Evolutionary conservation across 257 asterid species (phyloP).

Genomic region (Misopates orontium): DNA sequence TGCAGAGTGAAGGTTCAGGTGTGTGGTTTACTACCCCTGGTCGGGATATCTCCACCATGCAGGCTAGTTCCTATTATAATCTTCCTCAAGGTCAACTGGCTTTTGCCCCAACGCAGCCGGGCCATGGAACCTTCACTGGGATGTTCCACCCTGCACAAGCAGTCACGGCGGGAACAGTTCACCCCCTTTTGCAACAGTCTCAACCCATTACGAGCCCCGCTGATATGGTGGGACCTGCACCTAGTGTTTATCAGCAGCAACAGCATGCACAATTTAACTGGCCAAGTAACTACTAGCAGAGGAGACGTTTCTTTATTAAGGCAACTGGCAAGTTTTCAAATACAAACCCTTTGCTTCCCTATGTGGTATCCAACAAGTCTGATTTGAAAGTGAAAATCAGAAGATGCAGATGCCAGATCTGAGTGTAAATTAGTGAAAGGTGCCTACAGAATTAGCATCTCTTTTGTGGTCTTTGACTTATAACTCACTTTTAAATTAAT

Average conservation of each 20-base stretch:
- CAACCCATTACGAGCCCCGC: constrained; percentile 70
- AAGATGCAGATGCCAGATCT: constrained; percentile 34
- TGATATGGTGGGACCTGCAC: constrained; percentile 76
- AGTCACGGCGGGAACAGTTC: constrained; percentile 50
- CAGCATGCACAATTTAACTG: constrained; percentile 85
- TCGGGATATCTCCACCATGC: constrained; percentile 73
- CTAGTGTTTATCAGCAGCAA: constrained; percentile 75
- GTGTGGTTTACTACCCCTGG: constrained; percentile 68
- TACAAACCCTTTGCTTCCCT: constrained; percentile 29
- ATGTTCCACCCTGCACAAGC: constrained; percentile 74
- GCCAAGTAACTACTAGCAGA: constrained; percentile 74
- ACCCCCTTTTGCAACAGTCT: constrained; percentile 80
- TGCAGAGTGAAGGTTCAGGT: constrained; percentile 82
- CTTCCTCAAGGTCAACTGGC: constrained; percentile 85
- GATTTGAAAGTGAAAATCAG: constrained; percentile 33
- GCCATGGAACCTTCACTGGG: constrained; percentile 73
- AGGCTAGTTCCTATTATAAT: constrained; percentile 75
- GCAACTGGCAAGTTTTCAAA: constrained; percentile 22
- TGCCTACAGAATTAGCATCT: constrained; percentile 42
- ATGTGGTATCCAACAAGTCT: constrained; percentile 37
- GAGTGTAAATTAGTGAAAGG: constrained; percentile 48
- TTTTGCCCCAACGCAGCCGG: constrained; percentile 69
- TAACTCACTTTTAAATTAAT: constrained; percentile 40
- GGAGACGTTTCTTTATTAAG: background rate
- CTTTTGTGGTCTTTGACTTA: constrained; percentile 57